Base-by-base conservation (phyloP, 1,284 basidiomycete species). In the Apiotrichum montevideense region DNA sequence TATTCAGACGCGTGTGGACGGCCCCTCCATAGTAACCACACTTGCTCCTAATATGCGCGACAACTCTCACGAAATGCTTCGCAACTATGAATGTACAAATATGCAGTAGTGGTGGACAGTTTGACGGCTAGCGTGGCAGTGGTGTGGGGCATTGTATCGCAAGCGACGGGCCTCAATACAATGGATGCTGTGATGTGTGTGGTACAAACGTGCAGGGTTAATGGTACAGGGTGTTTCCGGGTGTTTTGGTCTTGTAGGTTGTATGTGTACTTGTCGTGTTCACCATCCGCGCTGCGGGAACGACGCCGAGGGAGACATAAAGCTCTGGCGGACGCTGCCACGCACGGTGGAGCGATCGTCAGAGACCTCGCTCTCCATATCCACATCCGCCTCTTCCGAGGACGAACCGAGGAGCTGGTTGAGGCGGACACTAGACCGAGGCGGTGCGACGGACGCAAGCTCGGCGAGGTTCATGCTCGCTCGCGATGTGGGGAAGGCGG, bases 401-500 rank as follows among this genome's bases (percentile, higher is more conserved):
- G 61, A 64, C 42, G 65, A 66, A 21, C 68, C 67, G 21, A 73
- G 59, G 39, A 75, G 58, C 15, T 66, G 66, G 37, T 71, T 71
- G n/a, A 75, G 64, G 33, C 70, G 59, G 46, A 74, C 32, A 2
- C 68, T 68, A 6, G 69, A 71, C 34, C 61, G 58, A 5, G 73
- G 73, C 2, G 66, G 66, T 0, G 62, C 55, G 50, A 42, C 21
- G 45, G 49, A 34, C 15, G 39, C 47, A 11, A 49, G 51, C 29
- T 43, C 46, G 13, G 54, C 35, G 9, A 56, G 45, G 51, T 43
- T 51, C 55, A 52, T 51, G 55, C 50, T 39, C 15, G 47, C 47
- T 9, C 15, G 47, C 35, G 47, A 49, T 4, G 47, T 49, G 37
- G 47, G 47, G 47, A 49, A 49, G 35, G 47, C 47, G 6, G 47